Conservation (phyloP, 129 eudicot species). For the Artemisia tridentata region DNA sequence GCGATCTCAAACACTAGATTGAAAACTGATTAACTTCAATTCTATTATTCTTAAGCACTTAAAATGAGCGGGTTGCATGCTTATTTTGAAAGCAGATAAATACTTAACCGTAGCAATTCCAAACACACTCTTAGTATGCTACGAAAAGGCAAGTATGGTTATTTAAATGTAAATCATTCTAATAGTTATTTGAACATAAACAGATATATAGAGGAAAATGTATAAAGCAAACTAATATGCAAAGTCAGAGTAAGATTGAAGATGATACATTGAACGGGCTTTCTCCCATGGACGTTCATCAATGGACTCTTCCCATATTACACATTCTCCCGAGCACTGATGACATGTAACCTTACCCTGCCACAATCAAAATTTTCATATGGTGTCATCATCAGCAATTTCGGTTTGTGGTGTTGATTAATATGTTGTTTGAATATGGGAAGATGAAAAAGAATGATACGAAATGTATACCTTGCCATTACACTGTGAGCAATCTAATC, state of each 20-base stretch:
- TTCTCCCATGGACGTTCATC: constrained; percentile 99
- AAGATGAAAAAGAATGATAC: not conserved
- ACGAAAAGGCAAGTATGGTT: not conserved
- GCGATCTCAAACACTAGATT: too few relatives aligned
- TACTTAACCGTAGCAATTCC: too few relatives aligned
- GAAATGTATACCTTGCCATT: constrained; percentile 68
- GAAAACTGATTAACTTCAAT: too few relatives aligned
- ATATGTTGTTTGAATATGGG: not conserved
- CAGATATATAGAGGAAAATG: not conserved
- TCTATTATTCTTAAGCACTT: too few relatives aligned
- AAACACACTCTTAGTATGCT: not conserved
- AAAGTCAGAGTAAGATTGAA: constrained; percentile 21
- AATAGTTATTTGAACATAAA: not conserved
- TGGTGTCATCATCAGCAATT: constrained; percentile 10
- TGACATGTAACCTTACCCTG: constrained; percentile 82
- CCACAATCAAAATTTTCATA: not conserved
- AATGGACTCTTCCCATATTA: constrained; percentile 94
- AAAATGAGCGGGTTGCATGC: too few relatives aligned
- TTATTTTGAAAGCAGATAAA: too few relatives aligned
- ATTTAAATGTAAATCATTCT: not conserved
- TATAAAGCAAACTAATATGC: constrained; percentile 5
- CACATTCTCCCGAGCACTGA: constrained; percentile 88
- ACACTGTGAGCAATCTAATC: constrained; percentile 77
- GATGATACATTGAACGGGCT: constrained; percentile 81
- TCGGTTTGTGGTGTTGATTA: not conserved